Conservation (phyloP, 2,329 filamentous ascomycete species). For the Talaromyces sp. region DNA sequence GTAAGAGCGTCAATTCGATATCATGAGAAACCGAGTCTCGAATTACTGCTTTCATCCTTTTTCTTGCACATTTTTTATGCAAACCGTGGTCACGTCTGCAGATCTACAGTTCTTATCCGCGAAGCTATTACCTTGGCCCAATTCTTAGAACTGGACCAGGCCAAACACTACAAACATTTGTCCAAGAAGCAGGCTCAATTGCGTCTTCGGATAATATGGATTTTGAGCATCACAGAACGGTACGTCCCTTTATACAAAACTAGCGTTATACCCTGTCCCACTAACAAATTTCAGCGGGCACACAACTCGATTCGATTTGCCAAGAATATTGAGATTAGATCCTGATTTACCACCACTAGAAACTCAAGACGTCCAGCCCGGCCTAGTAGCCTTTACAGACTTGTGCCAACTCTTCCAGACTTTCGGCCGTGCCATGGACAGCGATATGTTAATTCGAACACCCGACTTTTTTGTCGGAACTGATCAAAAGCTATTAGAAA, state of each 20-base stretch:
- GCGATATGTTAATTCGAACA: conserved; percentile 8
- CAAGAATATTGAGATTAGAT: conserved; percentile 13
- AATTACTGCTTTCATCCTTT: conserved; percentile 15
- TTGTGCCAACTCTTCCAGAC: conserved; percentile 17
- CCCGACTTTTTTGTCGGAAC: conserved; percentile 12
- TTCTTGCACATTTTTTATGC: conserved; percentile 17
- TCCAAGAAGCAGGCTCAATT: conserved; percentile 12
- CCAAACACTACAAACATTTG: conserved; percentile 12
- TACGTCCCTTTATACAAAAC: background rate
- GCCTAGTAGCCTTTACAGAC: conserved; percentile 16
- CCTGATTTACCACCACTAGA: conserved; percentile 14
- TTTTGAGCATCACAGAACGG: conserved; percentile 17
- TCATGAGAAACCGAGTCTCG: conserved; percentile 13
- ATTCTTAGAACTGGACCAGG: conserved; percentile 15
- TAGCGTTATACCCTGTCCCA: background rate
- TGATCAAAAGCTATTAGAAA: conserved; percentile 8
- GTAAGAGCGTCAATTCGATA: conserved; percentile 13
- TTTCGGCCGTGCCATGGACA: conserved; percentile 18
- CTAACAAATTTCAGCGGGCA: conserved; percentile 13
- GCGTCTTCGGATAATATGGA: conserved; percentile 18
- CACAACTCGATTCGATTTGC: conserved; percentile 17
- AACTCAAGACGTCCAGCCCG: conserved; percentile 11
- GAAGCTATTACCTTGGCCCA: conserved; percentile 17
- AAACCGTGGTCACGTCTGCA: conserved; percentile 16
- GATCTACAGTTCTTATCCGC: conserved; percentile 16